A percentile compares a stretch with the other conserved stretches of the same genome.
Evolutionary conservation across 2,329 filamentous ascomycete species (phyloP).

Genomic region (Fusarium avenaceum): DNA sequence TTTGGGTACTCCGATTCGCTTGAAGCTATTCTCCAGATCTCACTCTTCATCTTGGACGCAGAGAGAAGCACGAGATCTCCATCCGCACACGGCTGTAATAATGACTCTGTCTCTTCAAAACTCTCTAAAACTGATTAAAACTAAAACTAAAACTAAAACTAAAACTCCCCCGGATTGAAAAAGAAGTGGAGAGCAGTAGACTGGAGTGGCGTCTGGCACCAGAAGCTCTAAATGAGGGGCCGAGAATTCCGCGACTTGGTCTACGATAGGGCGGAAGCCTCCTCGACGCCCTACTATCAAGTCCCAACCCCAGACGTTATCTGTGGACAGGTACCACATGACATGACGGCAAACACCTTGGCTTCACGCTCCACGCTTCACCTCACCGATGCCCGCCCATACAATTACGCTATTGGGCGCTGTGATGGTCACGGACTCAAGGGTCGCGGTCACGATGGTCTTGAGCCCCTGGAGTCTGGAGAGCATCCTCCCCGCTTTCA

Average conservation of each 20-base stretch:
- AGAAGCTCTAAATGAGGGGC: conserved; percentile 18
- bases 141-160: too few species aligned
- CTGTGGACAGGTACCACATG: conserved; percentile 43
- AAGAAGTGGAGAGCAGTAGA: conserved; percentile 24
- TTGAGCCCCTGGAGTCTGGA: conserved; percentile 6
- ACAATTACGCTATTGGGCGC: conserved; percentile 35
- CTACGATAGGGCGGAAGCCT: conserved; percentile 40
- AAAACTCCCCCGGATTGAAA: conserved; percentile 42
- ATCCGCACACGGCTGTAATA: background rate
- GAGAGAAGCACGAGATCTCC: background rate
- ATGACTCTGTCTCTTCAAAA: conserved; percentile 9
- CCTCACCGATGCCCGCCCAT: conserved; percentile 47
- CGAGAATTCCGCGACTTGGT: conserved; percentile 16
- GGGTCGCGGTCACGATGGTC: conserved; percentile 45
- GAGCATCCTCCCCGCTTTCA: conserved; percentile 27
- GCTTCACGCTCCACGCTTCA: conserved; percentile 19
- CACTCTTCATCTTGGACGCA: background rate
- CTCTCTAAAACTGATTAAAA: background rate
- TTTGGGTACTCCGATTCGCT: background rate
- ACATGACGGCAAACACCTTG: conserved; percentile 37
- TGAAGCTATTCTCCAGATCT: background rate
- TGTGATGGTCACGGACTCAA: conserved; percentile 44
- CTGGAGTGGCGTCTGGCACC: conserved; percentile 26
- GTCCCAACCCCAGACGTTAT: conserved; percentile 40
- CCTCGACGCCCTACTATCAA: conserved; percentile 14